Evolutionary conservation across 2,329 filamentous ascomycete species (phyloP).

Genomic region (Hypoxylon sp.): DNA sequence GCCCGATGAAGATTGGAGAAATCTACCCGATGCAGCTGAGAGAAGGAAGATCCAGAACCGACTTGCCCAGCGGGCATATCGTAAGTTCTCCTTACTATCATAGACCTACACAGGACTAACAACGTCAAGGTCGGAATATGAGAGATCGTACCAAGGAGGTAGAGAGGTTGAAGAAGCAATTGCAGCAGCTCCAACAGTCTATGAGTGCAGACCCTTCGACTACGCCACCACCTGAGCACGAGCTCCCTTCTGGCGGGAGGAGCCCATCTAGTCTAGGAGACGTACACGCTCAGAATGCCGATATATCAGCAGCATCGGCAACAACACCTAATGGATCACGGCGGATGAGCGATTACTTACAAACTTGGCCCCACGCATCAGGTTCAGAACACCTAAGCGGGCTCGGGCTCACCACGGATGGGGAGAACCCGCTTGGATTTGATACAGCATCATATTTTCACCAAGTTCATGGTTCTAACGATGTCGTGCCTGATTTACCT

Average conservation of each 20-base stretch:
- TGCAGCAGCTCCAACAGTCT: slow-evolving; percentile 53
- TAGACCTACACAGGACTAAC: slow-evolving; percentile 19
- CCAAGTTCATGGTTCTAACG: slow-evolving; percentile 46
- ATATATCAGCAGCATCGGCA: slow-evolving; percentile 30
- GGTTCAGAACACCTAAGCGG: slow-evolving; percentile 48
- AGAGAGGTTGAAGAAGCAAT: slow-evolving; percentile 54
- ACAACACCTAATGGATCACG: slow-evolving; percentile 44
- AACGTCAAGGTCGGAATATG: slow-evolving; percentile 53
- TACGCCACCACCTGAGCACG: slow-evolving; percentile 52
- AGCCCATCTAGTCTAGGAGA: slow-evolving; percentile 49
- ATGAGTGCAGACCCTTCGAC: slow-evolving; percentile 49
- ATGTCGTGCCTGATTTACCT: slow-evolving; percentile 48
- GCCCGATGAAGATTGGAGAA: slow-evolving; percentile 56
- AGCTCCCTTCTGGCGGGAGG: slow-evolving; percentile 47
- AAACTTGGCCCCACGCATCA: slow-evolving; percentile 49
- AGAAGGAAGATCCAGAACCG: slow-evolving; percentile 56
- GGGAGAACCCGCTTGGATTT: slow-evolving; percentile 48
- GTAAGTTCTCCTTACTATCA: slow-evolving; percentile 44
- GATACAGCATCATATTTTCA: slow-evolving; percentile 48
- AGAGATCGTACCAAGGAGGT: slow-evolving; percentile 55
- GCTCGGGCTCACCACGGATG: slow-evolving; percentile 50
- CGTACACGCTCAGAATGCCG: slow-evolving; percentile 40
- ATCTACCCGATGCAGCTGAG: slow-evolving; percentile 54
- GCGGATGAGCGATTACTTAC: slow-evolving; percentile 51
- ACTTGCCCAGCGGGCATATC: slow-evolving; percentile 55